A percentile compares a stretch with the other conserved stretches of the same genome.
Evolutionary conservation across 2,329 filamentous ascomycete genomes (phyloP).

Genomic region (Aureobasidium subglaciale): DNA sequence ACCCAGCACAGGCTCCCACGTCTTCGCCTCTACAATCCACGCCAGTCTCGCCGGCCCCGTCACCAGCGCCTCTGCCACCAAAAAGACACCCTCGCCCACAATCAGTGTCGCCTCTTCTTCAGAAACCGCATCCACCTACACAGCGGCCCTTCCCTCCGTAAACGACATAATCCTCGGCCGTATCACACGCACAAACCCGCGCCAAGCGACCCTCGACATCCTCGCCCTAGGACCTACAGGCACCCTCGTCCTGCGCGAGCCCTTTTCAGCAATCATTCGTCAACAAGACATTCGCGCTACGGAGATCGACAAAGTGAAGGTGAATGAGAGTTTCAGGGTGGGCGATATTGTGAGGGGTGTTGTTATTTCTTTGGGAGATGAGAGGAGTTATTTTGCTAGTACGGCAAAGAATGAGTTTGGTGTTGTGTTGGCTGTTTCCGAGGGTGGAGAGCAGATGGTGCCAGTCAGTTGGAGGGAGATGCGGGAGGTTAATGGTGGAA

Average conservation of each 20-base stretch:
- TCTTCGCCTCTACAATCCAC: slow-evolving; percentile 66
- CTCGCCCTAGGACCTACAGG: slow-evolving; percentile 62
- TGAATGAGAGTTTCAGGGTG: slow-evolving; percentile 84
- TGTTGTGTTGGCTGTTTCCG: slow-evolving; percentile 86
- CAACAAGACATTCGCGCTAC: slow-evolving; percentile 85
- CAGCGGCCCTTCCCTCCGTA: slow-evolving; percentile 73
- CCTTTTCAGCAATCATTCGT: slow-evolving; percentile 29
- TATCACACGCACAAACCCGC: slow-evolving; percentile 76
- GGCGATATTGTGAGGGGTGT: slow-evolving; percentile 84
- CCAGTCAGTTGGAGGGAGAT: slow-evolving; percentile 96
- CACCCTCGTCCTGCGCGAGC: slow-evolving; percentile 22
- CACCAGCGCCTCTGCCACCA: slow-evolving; percentile 38
- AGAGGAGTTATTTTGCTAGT: slow-evolving; percentile 90
- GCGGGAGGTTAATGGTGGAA: slow-evolving; percentile 74
- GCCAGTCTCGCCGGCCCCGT: slow-evolving; percentile 71
- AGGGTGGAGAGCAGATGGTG: slow-evolving; percentile 72
- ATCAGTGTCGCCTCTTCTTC: slow-evolving; percentile 23
- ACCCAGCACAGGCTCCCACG: slow-evolving; percentile 76
- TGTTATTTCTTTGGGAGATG: slow-evolving; percentile 80
- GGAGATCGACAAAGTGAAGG: slow-evolving; percentile 89
- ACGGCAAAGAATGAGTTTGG: slow-evolving; percentile 88
- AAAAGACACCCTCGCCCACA: slow-evolving; percentile 41
- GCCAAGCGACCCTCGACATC: slow-evolving; percentile 80
- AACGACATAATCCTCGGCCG: slow-evolving; percentile 73
- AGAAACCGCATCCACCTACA: slow-evolving; percentile 28